Conservation (phyloP, 2,329 filamentous ascomycete genomes). For the Ophiostoma sp. region DNA sequence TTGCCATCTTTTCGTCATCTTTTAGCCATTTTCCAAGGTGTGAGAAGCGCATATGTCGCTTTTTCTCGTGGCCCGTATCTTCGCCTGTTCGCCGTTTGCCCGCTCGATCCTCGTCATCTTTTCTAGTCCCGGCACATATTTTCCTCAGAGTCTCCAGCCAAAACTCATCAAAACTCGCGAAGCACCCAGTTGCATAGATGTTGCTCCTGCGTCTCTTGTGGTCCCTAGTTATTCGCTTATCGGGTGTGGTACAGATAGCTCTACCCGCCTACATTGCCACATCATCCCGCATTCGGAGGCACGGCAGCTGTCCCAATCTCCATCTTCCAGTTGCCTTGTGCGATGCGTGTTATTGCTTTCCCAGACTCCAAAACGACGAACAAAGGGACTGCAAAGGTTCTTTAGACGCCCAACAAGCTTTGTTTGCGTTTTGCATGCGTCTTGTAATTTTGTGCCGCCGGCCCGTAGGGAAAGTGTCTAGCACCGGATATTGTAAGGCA, state of each 20-base stretch:
- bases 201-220: slow-evolving; percentile 16
- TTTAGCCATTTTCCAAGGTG: not conserved
- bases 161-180: not conserved
- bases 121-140: not conserved
- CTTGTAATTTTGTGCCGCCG: not conserved
- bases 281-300: slow-evolving; percentile 23
- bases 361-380: not conserved
- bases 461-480: not conserved
- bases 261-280: slow-evolving; percentile 22
- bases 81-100: slow-evolving; percentile 8
- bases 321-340: not conserved
- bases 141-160: not conserved
- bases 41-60: not conserved
- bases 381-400: not conserved
- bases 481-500: not conserved
- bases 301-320: not conserved
- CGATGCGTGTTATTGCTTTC: not conserved
- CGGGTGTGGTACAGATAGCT: slow-evolving; percentile 23
- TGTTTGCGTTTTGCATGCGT: not conserved
- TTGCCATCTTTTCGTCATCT: not conserved
- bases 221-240: slow-evolving; percentile 25
- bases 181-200: slow-evolving; percentile 5
- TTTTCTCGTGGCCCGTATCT: slow-evolving; percentile 5
- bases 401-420: not conserved
- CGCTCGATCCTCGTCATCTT: not conserved